These are phyloP conservation scores for Bolboschoenoplectus hybrid DNA, from an alignment of 202 grass and related monocot genomes.

Conservation along the genomic window DNA sequence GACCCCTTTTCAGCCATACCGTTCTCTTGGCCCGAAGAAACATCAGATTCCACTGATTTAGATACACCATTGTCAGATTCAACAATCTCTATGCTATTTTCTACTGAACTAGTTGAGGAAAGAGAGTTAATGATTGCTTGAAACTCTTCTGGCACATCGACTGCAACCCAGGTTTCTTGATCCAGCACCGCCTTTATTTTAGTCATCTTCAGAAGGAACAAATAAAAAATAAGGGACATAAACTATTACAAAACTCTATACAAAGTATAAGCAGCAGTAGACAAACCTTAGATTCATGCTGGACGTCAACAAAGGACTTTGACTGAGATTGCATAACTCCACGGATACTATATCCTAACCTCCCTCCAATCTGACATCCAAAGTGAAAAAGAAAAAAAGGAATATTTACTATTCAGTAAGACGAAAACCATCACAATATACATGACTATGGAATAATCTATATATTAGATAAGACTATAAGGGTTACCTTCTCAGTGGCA, in stretches of 20 bases:
- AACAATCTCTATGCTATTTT: constrained; percentile 66
- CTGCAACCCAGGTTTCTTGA: constrained; percentile 92
- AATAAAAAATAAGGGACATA: constrained; percentile 39
- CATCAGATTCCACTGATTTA: constrained; percentile 47
- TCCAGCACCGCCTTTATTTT: constrained; percentile 99
- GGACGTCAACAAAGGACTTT: constrained; percentile 95
- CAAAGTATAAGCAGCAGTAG: constrained; percentile 19
- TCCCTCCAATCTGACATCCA: constrained; percentile 74
- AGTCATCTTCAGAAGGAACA: constrained; percentile 71
- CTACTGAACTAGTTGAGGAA: constrained; percentile 67
- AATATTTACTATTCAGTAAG: background rate
- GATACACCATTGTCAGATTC: constrained; percentile 42
- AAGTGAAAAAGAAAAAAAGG: background rate
- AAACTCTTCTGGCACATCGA: constrained; percentile 96
- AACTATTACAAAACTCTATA: constrained; percentile 19
- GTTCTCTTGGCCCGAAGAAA: constrained; percentile 55
- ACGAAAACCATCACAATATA: constrained; percentile 29
- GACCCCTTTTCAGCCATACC: constrained; percentile 46
- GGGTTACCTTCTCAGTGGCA: constrained; percentile 88
- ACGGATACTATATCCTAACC: constrained; percentile 96
- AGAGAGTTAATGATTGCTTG: constrained; percentile 83
- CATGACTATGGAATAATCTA: constrained; percentile 5
- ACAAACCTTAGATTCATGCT: constrained; percentile 86
- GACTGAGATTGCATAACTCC: constrained; percentile 94
- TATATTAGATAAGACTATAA: constrained; percentile 9